These are phyloP conservation scores for Solanum pimpinellifolium DNA, from an alignment of 257 asterid species.

Conservation along the genomic window DNA sequence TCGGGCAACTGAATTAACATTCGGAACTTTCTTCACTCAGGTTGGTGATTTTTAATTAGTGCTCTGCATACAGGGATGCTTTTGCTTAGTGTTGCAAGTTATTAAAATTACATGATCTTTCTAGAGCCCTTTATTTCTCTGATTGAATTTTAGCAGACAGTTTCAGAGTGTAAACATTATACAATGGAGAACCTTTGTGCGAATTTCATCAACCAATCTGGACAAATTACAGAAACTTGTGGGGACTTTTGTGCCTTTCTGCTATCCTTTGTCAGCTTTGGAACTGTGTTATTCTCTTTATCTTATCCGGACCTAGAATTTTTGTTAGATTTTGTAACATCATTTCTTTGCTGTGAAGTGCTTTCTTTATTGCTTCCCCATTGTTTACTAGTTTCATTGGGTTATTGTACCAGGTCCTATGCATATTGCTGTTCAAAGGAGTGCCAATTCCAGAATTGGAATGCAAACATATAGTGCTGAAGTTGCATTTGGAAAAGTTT, in stretches of 20 bases:
- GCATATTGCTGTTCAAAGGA: background rate
- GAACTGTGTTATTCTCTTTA: background rate
- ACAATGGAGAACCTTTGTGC: background rate
- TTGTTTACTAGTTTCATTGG: background rate
- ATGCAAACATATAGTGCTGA: background rate
- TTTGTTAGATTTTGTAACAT: background rate
- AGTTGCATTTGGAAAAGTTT: background rate
- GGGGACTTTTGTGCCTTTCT: background rate
- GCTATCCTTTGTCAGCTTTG: background rate
- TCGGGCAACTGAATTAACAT: background rate
- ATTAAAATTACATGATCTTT: background rate
- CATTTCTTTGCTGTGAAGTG: background rate
- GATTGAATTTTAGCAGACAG: background rate
- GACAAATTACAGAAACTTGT: background rate
- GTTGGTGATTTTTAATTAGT: background rate
- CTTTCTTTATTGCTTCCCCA: background rate
- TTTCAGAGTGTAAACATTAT: background rate
- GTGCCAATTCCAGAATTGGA: background rate
- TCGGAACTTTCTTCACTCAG: background rate
- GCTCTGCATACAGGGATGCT: background rate
- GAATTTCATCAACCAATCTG: background rate
- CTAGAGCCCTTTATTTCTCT: background rate
- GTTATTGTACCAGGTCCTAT: background rate
- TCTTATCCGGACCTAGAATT: too few relatives aligned
- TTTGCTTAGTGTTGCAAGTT: background rate